Evolutionary conservation across 345 rosid genomes (phyloP).

Genomic region (Hypericum androsaemum): DNA sequence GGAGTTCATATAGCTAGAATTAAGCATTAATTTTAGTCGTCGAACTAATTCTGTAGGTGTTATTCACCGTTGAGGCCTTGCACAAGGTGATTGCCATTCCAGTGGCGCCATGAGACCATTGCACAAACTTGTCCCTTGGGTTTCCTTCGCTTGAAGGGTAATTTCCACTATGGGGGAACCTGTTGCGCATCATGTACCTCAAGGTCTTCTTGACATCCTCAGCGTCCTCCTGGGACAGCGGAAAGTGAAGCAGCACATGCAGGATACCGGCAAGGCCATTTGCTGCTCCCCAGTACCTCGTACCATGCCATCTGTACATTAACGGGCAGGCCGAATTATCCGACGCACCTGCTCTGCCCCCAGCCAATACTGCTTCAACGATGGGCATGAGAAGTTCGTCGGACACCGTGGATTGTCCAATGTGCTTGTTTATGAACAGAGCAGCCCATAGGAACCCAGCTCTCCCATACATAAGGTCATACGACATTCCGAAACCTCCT

Average conservation of each 20-base stretch:
- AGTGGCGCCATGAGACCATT: constrained; percentile 87
- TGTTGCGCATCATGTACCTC: constrained; percentile 78
- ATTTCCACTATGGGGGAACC: constrained; percentile 74
- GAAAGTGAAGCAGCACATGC: constrained; percentile 70
- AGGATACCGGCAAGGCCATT: constrained; percentile 88
- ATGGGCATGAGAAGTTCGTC: constrained; percentile 46
- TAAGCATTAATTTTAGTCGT: no score
- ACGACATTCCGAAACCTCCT: constrained; percentile 96
- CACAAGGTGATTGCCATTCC: constrained; percentile 62
- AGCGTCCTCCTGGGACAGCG: constrained; percentile 39
- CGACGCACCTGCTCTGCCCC: constrained; percentile 83
- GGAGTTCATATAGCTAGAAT: no score
- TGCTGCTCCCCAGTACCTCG: constrained; percentile 86
- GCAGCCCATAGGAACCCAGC: constrained; percentile 93
- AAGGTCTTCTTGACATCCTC: constrained; percentile 68
- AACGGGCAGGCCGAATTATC: constrained; percentile 60
- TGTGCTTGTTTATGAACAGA: constrained; percentile 57
- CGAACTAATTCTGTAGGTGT: neutral
- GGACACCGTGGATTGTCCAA: constrained; percentile 47
- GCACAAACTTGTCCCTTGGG: constrained; percentile 74
- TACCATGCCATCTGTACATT: constrained; percentile 91
- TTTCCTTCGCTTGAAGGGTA: constrained; percentile 90
- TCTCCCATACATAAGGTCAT: constrained; percentile 82
- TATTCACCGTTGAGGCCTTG: constrained; percentile 70
- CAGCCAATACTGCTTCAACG: constrained; percentile 69